Conservation (phyloP, 2,329 filamentous ascomycete genomes). For the Aphanoascus verrucosus region DNA sequence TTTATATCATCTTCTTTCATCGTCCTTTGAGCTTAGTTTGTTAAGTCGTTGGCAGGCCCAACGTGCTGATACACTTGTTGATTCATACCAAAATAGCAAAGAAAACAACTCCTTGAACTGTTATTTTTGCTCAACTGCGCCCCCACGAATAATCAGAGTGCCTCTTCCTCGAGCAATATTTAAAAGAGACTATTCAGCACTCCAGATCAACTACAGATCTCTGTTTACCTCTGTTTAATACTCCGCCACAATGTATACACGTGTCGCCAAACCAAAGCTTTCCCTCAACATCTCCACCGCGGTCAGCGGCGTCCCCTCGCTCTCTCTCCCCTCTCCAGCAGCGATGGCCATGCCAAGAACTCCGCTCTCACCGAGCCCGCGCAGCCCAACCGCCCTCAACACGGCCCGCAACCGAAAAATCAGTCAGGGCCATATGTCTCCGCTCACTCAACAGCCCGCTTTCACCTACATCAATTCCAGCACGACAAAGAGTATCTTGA, state of each 20-base stretch:
- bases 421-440: constrained; percentile 31
- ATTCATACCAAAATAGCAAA: neutral
- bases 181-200: neutral
- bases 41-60: constrained; percentile 9
- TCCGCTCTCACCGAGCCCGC: constrained; percentile 35
- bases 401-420: constrained; percentile 27
- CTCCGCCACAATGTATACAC: constrained; percentile 30
- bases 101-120: neutral
- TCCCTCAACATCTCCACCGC: constrained; percentile 36
- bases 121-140: constrained; percentile 4
- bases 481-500: constrained; percentile 39
- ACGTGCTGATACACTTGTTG: neutral
- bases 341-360: constrained; percentile 26
- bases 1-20: neutral
- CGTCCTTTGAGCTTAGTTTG: neutral
- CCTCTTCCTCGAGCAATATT: neutral
- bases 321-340: constrained; percentile 37
- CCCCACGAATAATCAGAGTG: neutral
- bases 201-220: neutral
- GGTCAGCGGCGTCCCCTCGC: constrained; percentile 26
- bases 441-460: constrained; percentile 29
- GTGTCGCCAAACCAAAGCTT: constrained; percentile 37
- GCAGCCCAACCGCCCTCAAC: constrained; percentile 29
- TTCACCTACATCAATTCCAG: constrained; percentile 38
- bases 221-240: neutral